Base-by-base conservation (phyloP, 257 asterid species). In the Plantago ovata region DNA sequence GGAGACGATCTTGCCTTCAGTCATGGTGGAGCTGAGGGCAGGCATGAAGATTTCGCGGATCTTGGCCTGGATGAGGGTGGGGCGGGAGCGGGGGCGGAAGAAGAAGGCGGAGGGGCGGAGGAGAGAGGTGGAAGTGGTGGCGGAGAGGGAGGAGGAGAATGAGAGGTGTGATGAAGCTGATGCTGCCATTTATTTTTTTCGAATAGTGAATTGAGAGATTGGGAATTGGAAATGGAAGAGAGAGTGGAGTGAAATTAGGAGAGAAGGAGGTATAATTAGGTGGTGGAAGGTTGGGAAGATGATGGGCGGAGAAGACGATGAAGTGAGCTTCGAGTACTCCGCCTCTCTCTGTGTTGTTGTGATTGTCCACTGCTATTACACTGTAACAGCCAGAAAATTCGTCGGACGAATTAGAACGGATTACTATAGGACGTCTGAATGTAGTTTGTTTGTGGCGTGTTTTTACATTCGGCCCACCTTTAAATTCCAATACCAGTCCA, bases 21-120 rank as follows among this genome's bases (percentile, higher is more conserved):
- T 85, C 96, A 89, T 89, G 52, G 96, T 88, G 38, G 96, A 88
- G 70, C 95, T 85, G 58, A 88, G 85, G 0, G 96, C 96, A 13
- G 96, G 96, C 96, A 88, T 88, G 84, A 85, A 88, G 48, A 88
- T 85, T 77, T 88, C 96, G 1, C 96, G 89, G 81, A 89, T 83
- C 82, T 89, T 89, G 20, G 89, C 77, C 32, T 63, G 73, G 51
- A 82, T 72, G 88, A 60, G 63, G 14, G 53, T 73, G 73, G 38
- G 2, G 46, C 69, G 51, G 6, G 73, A 71, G 58, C 64, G 80
- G 1, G 38, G 28, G 51, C 74, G 65, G 69, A 74, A 54, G 53
- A 78, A 61, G 20, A 69, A 61, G 60, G 81, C 67, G 61, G 82
- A 70, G 53, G 84, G 86, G 53, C 63, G 66, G 48, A 75, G 65